Base-by-base conservation (phyloP, 495 filamentous ascomycete species). In the Aspergillus ostianus region DNA sequence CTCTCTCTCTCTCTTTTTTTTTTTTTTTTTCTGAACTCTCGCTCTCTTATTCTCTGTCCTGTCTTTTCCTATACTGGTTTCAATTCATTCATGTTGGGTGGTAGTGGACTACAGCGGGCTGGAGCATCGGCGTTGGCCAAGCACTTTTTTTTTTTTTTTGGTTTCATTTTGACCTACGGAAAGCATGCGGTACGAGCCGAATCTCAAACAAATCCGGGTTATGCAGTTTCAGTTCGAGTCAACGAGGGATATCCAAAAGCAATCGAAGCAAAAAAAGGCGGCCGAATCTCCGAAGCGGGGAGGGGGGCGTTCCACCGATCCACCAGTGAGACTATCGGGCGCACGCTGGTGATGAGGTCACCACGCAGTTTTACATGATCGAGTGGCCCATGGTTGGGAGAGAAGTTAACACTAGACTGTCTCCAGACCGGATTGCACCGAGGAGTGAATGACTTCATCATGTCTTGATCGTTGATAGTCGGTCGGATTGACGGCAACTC, bases 261-360 rank as follows among this genome's bases (percentile, higher is more conserved):
- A n/a, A n/a, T n/a, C n/a, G n/a, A n/a, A n/a, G n/a, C n/a, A n/a
- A n/a, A n/a, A n/a, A n/a, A n/a, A n/a, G n/a, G n/a, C n/a, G n/a
- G n/a, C n/a, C n/a, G n/a, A 61, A 61, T 60, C 54, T 46, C 59
- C 54, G 59, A 57, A 26, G 51, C 58, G 58, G 53, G 51, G 20
- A 50, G 51, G 59, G 53, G 51, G 32, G 45, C 54, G 44, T 58
- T 62, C 60, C 60, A 53, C 45, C 55, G 60, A 62, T 62, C 60
- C 50, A 49, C 50, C 51, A 44, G 27, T 21, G 18, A 18, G 45
- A 21, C 13, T n/a, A 7, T 23, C 12, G 26, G 47, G 17, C 17
- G 36, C 9, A 13, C 4, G 36, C 13, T 15, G 36, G 36, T 59
- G 57, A 59, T 64, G 61, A 64, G 57, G 61, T 64, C 61, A 64